Evolutionary conservation across 2,329 filamentous ascomycete species (phyloP), one percentile per base, ranked within the genome.

Genomic region (Fusarium caatingaense): DNA sequence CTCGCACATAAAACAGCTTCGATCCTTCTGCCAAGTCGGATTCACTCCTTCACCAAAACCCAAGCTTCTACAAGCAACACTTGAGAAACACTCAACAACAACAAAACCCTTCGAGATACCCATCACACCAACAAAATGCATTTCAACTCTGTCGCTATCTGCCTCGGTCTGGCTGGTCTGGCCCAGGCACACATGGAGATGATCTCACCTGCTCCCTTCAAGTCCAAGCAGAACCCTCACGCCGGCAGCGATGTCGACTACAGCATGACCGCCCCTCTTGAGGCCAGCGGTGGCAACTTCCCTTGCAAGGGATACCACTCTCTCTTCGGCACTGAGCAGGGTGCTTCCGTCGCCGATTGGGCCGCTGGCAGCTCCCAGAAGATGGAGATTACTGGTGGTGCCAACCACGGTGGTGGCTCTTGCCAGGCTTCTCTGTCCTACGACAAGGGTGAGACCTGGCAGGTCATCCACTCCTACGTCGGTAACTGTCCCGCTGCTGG

Each of bases 391-490:
- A 81, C 80, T 62, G 92, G 92, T 37, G 86, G 85, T 53, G 88
- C 89, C 47, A 79, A 79, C 55, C 92, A 93, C 81, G 82, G 84
- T 40, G 92, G 92, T 41, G 92, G 92, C 42, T 93, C 89, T 12
- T 94, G 92, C 81, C 93, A 96, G 81, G 83, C 93, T 48, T 88
- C 90, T 5, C 83, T 95, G 28, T 92, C 90, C 32, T 93, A 91
- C 80, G 91, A 95, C 81, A 83, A 87, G 68, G 92, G 91, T 48
- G 80, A 83, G 59, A 88, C 87, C 21, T 95, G 92, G 83, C 89
- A 86, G 65, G 93, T 93, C 82, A 83, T 89, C 69, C 80, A 87
- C 75, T 87, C 86, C 71, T 86, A 84, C 75, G 79, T 88, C 72
- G 87, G 87, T 48, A 81, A 83, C 77, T 88, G 86, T 72, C 86